Base-by-base conservation (phyloP, 2,329 filamentous ascomycete genomes). In the Penicillium capsulatum region DNA sequence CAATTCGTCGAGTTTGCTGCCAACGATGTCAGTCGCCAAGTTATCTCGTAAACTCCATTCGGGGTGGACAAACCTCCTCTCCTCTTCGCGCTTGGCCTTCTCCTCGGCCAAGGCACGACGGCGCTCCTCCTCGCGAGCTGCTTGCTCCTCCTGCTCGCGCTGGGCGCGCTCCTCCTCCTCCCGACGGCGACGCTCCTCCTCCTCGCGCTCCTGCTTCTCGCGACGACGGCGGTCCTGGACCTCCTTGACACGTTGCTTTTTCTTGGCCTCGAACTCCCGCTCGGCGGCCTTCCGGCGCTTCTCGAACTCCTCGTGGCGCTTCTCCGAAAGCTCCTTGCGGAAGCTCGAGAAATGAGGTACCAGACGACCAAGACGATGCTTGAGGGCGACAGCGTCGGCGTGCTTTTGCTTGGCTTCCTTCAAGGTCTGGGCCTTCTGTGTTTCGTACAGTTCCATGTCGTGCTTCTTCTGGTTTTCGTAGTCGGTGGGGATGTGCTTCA, bases 301-400 rank as follows among this genome's bases (percentile, higher is more conserved):
- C 76, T 97, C 92, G 55, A 97, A 98, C 68, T 97, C 89, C 56
- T 94, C 86, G 61, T 88, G 87, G 55, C 91, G 86, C 61, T 88
- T 84, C 66, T 92, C 84, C 47, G 86, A 86, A 38, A 98, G 80
- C 33, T 83, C 81, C 51, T 83, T 75, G 60, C 86, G 82, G 79
- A 95, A 97, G 7, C 72, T 70, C 65, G 92, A 88, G 70, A 95
- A 98, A 38, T 76, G 68, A n/a, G 83, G 78, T 50, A 97, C 84
- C 38, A 98, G 77, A 47, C 90, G 81, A 60, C 78, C 83, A 36
- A 98, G 81, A 62, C 92, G 86, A 68, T 94, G 84, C 79, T 97
- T 97, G 55, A 98, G 80, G 55, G 89, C 86, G 37, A 98, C 84
- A 47, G 86, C 89, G 63, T 90, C 86, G 68, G 84, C 86, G 75